Evolutionary conservation across 2,329 filamentous ascomycete genomes (phyloP), one percentile per base, ranked within the genome.

Genomic region (Elsinoe perseae): DNA sequence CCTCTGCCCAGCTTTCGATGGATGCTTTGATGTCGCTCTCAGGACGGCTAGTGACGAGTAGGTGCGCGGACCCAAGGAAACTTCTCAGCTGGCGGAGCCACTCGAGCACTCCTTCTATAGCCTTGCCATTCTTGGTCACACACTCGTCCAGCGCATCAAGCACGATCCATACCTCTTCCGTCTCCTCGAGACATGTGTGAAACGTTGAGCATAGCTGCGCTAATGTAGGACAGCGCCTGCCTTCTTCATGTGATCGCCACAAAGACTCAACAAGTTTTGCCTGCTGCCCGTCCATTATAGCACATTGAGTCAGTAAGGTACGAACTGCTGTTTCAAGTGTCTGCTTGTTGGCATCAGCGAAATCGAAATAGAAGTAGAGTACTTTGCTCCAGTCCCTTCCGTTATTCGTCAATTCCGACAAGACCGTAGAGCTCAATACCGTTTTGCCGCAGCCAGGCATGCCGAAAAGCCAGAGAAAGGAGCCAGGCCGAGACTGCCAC

Each of bases 361-460:
- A 50, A n/a, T 28, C 25, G 44, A 28, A 28, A 21, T 28, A 50
- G 44, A 50, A 50, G 25, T 30, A 50, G 7, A 50, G 44, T 6
- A 50, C 23, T 9, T n/a, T 30, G 10, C 25, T 10, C 44, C 44
- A 30, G 23, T 20, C 44, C 23, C 7, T n/a, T 8, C 23, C 28
- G 4, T 30, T 9, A 23, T 50, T 16, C 10, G 5, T 16, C 20
- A 50, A 16, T 3, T 16, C 6, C 14, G 9, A 30, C 10, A 50
- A 18, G 25, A 50, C 20, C 4, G 44, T 50, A 4, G 44, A 50
- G 25, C 44, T 50, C 4, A 50, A 21, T n/a, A 50, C 44, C n/a
- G 44, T 50, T 20, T 50, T 50, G 9, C 46, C 56, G 25, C 56
- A 55, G 1, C 56, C 56, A 5, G 56, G 28, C 2, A 58, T 42